phyloP scores from a whole-genome alignment of 2,329 filamentous ascomycete species.

The Penicillium brasilianum region DNA sequence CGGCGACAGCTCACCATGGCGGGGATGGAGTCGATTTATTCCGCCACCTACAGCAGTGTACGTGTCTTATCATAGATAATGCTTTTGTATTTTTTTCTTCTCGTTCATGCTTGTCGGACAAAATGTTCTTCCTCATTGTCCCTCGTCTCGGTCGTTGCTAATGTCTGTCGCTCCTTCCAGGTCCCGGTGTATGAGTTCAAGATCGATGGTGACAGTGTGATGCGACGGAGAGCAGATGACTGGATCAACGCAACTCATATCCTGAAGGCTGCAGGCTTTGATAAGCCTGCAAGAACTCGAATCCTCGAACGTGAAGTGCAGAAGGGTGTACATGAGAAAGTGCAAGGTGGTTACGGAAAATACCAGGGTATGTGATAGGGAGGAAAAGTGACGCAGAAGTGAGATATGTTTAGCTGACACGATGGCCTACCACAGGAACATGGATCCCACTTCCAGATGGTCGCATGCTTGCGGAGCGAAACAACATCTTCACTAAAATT shows the following conservation, averaged over 20 bases:
- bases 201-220: slow-evolving; percentile 87
- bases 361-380: slow-evolving; percentile 73
- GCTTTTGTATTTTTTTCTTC: not conserved
- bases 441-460: slow-evolving; percentile 92
- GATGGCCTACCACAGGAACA: slow-evolving; percentile 65
- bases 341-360: slow-evolving; percentile 97
- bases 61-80: slow-evolving; percentile 26
- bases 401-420: slow-evolving; percentile 11
- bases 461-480: slow-evolving; percentile 80
- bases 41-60: slow-evolving; percentile 69
- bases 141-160: not conserved
- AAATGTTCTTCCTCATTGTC: not conserved
- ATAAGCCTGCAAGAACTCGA: slow-evolving; percentile 92
- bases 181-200: slow-evolving; percentile 95
- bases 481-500: slow-evolving; percentile 83
- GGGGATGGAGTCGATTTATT: slow-evolving; percentile 59
- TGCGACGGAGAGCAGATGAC: slow-evolving; percentile 89
- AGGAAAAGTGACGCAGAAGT: not conserved
- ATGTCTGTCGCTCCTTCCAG: slow-evolving; percentile 52
- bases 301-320: slow-evolving; percentile 97
- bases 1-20: slow-evolving; percentile 39
- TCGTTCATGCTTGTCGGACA: not conserved
- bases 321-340: slow-evolving; percentile 95
- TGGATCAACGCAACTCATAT: slow-evolving; percentile 99
- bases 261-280: slow-evolving; percentile 92